Conservation (phyloP, 495 filamentous ascomycete genomes). For the Penicillium atrosanguineum region DNA sequence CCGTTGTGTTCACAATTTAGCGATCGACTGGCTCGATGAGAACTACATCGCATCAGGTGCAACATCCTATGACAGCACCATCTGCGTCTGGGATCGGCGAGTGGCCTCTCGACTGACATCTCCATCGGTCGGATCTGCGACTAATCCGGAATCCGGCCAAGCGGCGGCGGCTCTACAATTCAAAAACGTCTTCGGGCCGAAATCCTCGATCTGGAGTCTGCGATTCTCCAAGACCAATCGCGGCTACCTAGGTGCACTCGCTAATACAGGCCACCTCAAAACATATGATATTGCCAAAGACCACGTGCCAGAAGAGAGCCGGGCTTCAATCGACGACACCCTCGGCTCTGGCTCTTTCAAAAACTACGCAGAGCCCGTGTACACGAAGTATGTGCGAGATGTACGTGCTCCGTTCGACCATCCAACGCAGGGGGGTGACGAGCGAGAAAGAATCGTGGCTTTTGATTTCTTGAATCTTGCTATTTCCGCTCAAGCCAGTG, state of each 20-base stretch:
- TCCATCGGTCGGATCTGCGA: conserved; percentile 37
- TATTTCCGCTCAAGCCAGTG: conserved; percentile 58
- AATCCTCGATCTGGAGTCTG: conserved; percentile 67
- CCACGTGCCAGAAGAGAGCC: conserved; percentile 41
- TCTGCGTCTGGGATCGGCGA: conserved; percentile 89
- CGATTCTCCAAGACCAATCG: conserved; percentile 74
- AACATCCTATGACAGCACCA: conserved; percentile 60
- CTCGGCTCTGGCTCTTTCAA: conserved; percentile 41
- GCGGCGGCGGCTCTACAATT: conserved; percentile 61
- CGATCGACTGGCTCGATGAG: conserved; percentile 84
- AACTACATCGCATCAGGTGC: conserved; percentile 94
- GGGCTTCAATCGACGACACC: conserved; percentile 40
- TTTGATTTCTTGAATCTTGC: conserved; percentile 81
- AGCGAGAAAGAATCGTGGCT: conserved; percentile 68
- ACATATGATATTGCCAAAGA: conserved; percentile 68
- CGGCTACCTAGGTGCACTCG: conserved; percentile 72
- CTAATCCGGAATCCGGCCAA: conserved; percentile 33
- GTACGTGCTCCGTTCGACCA: conserved; percentile 45
- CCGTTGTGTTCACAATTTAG: conserved; percentile 83
- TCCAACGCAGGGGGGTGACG: conserved; percentile 40
- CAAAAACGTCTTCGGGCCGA: conserved; percentile 59
- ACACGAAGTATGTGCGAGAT: conserved; percentile 49
- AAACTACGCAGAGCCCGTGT: conserved; percentile 42
- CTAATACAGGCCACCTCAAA: conserved; percentile 76
- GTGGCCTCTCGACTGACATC: conserved; percentile 52